These are phyloP conservation scores for Geranomyces michiganensis DNA, from an alignment of 192 early-diverging fungal species.

Conservation along the genomic window DNA sequence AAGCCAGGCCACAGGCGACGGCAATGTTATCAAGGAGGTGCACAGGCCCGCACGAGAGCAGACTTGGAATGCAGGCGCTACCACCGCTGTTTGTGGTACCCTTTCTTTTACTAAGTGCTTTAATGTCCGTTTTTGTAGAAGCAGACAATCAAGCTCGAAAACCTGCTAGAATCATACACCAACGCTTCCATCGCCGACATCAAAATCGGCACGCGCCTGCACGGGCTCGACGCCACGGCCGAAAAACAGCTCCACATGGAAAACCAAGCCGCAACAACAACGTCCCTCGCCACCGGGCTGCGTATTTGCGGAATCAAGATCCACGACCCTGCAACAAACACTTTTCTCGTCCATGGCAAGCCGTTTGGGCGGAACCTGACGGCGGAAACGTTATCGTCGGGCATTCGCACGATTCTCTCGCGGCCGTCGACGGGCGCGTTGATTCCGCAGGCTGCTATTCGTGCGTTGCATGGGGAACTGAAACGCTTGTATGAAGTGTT, in stretches of 20 bases:
- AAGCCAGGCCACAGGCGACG: too few relatives aligned
- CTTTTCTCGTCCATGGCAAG: conserved; percentile 51
- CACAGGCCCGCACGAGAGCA: too few relatives aligned
- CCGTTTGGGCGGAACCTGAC: conserved; percentile 60
- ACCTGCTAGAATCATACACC: conserved; percentile 69
- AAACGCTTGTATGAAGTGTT: conserved; percentile 59
- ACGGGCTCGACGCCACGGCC: conserved; percentile 70
- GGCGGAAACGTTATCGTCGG: conserved; percentile 55
- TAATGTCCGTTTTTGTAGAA: background rate
- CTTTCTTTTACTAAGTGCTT: too few relatives aligned
- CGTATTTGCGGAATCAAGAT: conserved; percentile 73
- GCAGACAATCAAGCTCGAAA: conserved; percentile 64
- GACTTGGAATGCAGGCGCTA: too few relatives aligned
- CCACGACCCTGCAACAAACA: conserved; percentile 46
- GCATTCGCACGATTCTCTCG: conserved; percentile 66
- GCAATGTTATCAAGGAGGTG: too few relatives aligned
- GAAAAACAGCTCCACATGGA: conserved; percentile 73
- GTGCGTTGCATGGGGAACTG: background rate
- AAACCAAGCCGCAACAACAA: conserved; percentile 65
- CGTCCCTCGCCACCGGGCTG: conserved; percentile 67
- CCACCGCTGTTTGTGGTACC: too few relatives aligned
- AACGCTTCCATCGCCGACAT: conserved; percentile 82
- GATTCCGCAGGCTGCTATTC: conserved; percentile 34
- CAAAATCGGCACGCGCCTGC: conserved; percentile 81
- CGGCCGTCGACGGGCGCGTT: conserved; percentile 20